These are phyloP conservation scores for Celoporthe dispersa DNA, from an alignment of 2,329 filamentous ascomycete species.

Conservation along the genomic window DNA sequence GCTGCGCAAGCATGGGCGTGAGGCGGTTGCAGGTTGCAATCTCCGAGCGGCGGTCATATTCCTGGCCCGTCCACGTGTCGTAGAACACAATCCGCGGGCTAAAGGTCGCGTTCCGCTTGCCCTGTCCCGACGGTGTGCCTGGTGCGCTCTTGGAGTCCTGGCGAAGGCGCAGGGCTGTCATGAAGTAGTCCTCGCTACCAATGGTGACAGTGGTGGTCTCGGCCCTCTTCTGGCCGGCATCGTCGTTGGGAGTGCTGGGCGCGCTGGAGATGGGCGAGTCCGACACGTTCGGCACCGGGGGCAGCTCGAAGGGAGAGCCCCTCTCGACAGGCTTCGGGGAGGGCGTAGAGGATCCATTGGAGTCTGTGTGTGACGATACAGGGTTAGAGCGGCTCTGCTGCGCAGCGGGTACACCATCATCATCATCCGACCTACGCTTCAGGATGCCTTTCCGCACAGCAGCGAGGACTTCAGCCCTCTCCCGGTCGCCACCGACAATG, in stretches of 20 bases:
- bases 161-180: constrained; percentile 73
- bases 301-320: constrained; percentile 59
- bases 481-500: constrained; percentile 86
- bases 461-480: constrained; percentile 88
- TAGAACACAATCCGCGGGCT: constrained; percentile 93
- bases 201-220: constrained; percentile 70
- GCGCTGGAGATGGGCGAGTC: constrained; percentile 86
- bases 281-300: constrained; percentile 64
- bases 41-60: constrained; percentile 95
- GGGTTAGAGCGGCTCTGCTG: constrained; percentile 23
- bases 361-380: constrained; percentile 53
- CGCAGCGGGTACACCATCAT: neutral
- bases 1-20: constrained; percentile 95
- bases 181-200: constrained; percentile 88
- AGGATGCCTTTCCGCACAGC: constrained; percentile 95
- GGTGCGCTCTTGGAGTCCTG: constrained; percentile 81
- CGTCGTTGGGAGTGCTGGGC: constrained; percentile 85
- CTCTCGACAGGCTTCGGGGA: constrained; percentile 66
- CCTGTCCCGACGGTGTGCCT: constrained; percentile 67
- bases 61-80: constrained; percentile 93
- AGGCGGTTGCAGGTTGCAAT: constrained; percentile 97
- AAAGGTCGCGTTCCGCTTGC: constrained; percentile 72
- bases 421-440: constrained; percentile 67
- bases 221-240: constrained; percentile 68
- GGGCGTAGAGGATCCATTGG: constrained; percentile 70